Percentiles rank a stretch among this genome's conserved stretches.
Evolutionary conservation across 1,139 yeast genomes (phyloP).

Genomic region (Chernovozyma aurita): DNA sequence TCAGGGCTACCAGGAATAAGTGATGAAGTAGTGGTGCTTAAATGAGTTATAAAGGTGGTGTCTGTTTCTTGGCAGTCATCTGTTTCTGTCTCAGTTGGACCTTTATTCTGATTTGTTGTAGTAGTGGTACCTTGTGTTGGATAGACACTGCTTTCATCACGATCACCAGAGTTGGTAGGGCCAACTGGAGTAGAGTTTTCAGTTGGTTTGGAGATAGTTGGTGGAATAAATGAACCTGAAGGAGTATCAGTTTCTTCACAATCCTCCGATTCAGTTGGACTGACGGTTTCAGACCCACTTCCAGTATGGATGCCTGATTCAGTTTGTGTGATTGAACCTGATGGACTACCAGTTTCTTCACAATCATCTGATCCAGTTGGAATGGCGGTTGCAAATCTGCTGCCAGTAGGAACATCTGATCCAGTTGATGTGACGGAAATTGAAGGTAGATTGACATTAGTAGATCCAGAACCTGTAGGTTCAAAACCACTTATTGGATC

Average conservation of each 20-base stretch:
- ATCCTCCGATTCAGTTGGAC: background rate
- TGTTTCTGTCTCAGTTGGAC: too few species aligned
- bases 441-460: too few species aligned
- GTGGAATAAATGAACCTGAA: background rate
- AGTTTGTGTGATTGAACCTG: background rate
- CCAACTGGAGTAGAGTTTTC: background rate
- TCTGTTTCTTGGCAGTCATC: background rate
- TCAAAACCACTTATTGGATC: too few species aligned
- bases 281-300: background rate
- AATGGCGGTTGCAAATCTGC: background rate
- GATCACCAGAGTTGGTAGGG: background rate
- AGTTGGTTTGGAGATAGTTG: background rate
- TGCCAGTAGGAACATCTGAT: background rate
- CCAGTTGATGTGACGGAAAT: slow-evolving; percentile 2
- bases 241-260: background rate
- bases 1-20: background rate
- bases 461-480: background rate
- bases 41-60: background rate
- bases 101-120: too few species aligned
- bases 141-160: background rate
- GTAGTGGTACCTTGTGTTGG: too few species aligned
- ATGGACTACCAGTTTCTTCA: background rate
- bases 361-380: slow-evolving; percentile 1
- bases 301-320: background rate
- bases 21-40: background rate